Evolutionary conservation across 306 rosid genomes (phyloP).

Genomic region (Ormosia semicastrata): DNA sequence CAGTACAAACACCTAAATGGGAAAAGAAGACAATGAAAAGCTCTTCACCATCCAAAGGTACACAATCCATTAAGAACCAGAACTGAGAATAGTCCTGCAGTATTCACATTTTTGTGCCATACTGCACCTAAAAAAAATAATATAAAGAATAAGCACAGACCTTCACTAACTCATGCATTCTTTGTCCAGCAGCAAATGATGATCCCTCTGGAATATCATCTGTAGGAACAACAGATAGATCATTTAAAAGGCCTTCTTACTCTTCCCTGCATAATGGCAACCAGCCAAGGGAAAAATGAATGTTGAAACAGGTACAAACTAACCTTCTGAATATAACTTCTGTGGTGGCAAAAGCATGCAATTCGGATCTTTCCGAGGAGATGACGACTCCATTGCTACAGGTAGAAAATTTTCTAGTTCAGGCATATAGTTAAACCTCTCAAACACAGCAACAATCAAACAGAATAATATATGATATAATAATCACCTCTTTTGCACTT

Average conservation of each 20-base stretch:
- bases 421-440: slow-evolving; percentile 24
- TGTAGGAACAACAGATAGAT: slow-evolving; percentile 36
- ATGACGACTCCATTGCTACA: slow-evolving; percentile 86
- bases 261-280: slow-evolving; percentile 1
- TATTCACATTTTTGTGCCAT: neutral
- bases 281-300: slow-evolving; percentile 17
- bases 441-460: slow-evolving; percentile 17
- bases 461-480: slow-evolving; percentile 12
- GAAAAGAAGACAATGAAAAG: neutral
- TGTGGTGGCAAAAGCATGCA: slow-evolving; percentile 54
- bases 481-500: slow-evolving; percentile 84
- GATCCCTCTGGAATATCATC: slow-evolving; percentile 60
- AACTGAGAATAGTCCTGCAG: slow-evolving; percentile 11
- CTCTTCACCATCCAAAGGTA: slow-evolving; percentile 11
- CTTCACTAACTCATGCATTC: slow-evolving; percentile 89
- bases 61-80: slow-evolving; percentile 7
- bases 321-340: slow-evolving; percentile 57
- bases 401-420: slow-evolving; percentile 31
- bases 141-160: slow-evolving; percentile 42
- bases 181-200: slow-evolving; percentile 73
- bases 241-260: slow-evolving; percentile 9
- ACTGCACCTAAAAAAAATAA: neutral
- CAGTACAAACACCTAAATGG: slow-evolving; percentile 77
- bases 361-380: slow-evolving; percentile 74
- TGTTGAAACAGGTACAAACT: slow-evolving; percentile 24